Percentiles rank a stretch among this genome's conserved stretches.
These are phyloP conservation scores for Tremella yokohamensis DNA, from an alignment of 768 basidiomycete species.

Conservation along the genomic window DNA sequence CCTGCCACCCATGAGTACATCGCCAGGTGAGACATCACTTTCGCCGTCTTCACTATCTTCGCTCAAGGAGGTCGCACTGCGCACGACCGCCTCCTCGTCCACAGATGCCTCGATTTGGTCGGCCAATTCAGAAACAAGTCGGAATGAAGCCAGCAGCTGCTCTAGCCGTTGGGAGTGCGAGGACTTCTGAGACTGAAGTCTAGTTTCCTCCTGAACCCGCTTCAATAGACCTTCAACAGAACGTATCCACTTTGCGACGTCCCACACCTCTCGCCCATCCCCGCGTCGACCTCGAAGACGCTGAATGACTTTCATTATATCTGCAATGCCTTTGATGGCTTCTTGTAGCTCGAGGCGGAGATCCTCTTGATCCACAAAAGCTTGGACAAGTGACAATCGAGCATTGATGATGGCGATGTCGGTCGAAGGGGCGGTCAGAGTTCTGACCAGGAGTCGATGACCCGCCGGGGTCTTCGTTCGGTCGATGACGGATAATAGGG, in stretches of 20 bases:
- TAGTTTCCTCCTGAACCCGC: slow-evolving; percentile 23
- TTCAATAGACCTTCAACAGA: slow-evolving; percentile 20
- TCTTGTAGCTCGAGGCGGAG: slow-evolving; percentile 42
- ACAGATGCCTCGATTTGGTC: slow-evolving; percentile 35
- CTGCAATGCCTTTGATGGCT: slow-evolving; percentile 27
- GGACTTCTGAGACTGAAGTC: no score
- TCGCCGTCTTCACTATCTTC: slow-evolving; percentile 24
- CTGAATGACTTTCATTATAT: slow-evolving; percentile 47
- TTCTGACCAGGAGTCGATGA: slow-evolving; percentile 44
- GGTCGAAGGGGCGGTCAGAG: slow-evolving; percentile 43
- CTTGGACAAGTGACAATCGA: slow-evolving; percentile 43
- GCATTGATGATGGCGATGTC: slow-evolving; percentile 29
- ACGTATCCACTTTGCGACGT: slow-evolving; percentile 36
- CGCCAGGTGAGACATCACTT: not conserved
- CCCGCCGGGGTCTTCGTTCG: slow-evolving; percentile 44
- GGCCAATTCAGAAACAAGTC: slow-evolving; percentile 21
- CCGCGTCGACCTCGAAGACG: slow-evolving; percentile 36
- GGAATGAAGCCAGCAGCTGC: slow-evolving; percentile 17
- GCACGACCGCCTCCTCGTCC: slow-evolving; percentile 31
- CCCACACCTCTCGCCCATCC: slow-evolving; percentile 42
- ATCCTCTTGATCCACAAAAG: slow-evolving; percentile 32
- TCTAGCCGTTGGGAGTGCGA: slow-evolving; percentile 10
- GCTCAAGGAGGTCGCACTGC: slow-evolving; percentile 5
- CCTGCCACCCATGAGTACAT: slow-evolving; percentile 1
- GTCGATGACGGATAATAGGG: slow-evolving; percentile 44